Percentiles rank a stretch among this genome's conserved stretches.
phyloP scores from a whole-genome alignment of 2,329 filamentous ascomycete species.

The Hypoxylon sp. region DNA sequence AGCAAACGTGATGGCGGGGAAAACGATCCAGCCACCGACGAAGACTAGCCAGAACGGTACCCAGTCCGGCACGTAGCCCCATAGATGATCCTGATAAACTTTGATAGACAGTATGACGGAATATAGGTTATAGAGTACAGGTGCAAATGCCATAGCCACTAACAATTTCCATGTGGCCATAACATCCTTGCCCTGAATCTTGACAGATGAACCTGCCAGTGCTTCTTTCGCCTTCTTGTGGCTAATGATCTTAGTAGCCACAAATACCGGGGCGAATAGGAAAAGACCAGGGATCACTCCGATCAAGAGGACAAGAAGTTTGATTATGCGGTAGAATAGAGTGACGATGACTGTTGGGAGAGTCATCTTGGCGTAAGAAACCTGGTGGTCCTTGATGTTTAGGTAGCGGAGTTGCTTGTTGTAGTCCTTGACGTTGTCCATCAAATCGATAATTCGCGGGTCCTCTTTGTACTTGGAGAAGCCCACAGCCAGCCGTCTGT shows the following conservation, averaged over 20 bases:
- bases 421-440: slow-evolving; percentile 80
- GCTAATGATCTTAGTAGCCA: slow-evolving; percentile 83
- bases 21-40: slow-evolving; percentile 77
- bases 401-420: slow-evolving; percentile 87
- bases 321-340: slow-evolving; percentile 80
- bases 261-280: slow-evolving; percentile 88
- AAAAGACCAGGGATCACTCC: slow-evolving; percentile 86
- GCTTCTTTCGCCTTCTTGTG: slow-evolving; percentile 83
- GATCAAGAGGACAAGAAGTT: slow-evolving; percentile 78
- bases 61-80: slow-evolving; percentile 81
- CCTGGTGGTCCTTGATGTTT: slow-evolving; percentile 91
- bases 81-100: slow-evolving; percentile 82
- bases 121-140: slow-evolving; percentile 83
- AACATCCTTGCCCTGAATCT: slow-evolving; percentile 86
- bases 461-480: slow-evolving; percentile 95
- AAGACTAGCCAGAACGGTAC: slow-evolving; percentile 83
- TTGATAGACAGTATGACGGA: slow-evolving; percentile 77
- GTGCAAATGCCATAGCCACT: slow-evolving; percentile 84
- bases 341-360: slow-evolving; percentile 77
- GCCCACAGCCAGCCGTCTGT: slow-evolving; percentile 87
- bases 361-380: slow-evolving; percentile 88
- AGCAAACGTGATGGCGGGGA: slow-evolving; percentile 89
- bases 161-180: slow-evolving; percentile 95
- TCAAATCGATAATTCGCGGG: slow-evolving; percentile 78
- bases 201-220: slow-evolving; percentile 85